These are phyloP conservation scores for Mortierella antarctica DNA, from an alignment of 192 early-diverging fungal genomes.

Conservation along the genomic window DNA sequence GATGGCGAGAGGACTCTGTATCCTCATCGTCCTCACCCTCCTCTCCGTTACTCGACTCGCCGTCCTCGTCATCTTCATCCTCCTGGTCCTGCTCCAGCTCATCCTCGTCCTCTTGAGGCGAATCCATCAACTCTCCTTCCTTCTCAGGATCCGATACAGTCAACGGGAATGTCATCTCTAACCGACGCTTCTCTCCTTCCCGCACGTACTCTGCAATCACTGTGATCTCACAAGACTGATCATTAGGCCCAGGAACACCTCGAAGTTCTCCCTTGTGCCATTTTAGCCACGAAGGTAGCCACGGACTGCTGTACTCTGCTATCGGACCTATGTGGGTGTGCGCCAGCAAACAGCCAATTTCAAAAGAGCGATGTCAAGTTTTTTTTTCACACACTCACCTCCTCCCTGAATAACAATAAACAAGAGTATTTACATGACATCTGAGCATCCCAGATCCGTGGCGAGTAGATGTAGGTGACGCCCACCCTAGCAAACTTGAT, in stretches of 20 bases:
- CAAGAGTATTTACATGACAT: conserved; percentile 57
- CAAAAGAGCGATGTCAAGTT: not conserved
- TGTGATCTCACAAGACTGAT: conserved; percentile 67
- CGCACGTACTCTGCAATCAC: conserved; percentile 78
- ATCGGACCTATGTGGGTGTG: conserved; percentile 58
- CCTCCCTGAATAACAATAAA: not conserved
- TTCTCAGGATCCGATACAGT: conserved; percentile 52
- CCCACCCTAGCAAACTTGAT: conserved; percentile 74
- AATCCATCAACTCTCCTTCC: conserved; percentile 53
- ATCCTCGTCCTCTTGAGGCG: conserved; percentile 12
- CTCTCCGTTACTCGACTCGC: conserved; percentile 5
- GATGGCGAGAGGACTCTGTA: not conserved
- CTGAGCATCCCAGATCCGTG: conserved; percentile 82
- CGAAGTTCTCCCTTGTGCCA: conserved; percentile 78
- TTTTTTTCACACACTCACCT: not conserved
- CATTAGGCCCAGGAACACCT: conserved; percentile 69
- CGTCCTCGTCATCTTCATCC: conserved; percentile 19
- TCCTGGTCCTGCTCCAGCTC: conserved; percentile 7
- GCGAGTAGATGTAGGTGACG: conserved; percentile 70
- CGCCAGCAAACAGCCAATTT: too few relatives aligned
- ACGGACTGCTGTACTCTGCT: conserved; percentile 74
- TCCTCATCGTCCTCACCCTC: conserved; percentile 28
- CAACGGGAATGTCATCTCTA: conserved; percentile 53
- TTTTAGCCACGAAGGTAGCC: conserved; percentile 76
- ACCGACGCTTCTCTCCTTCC: conserved; percentile 55